Percentiles rank a stretch among this genome's conserved stretches.
Evolutionary conservation across 495 filamentous ascomycete genomes (phyloP).

Genomic region (Neurospora sp.): DNA sequence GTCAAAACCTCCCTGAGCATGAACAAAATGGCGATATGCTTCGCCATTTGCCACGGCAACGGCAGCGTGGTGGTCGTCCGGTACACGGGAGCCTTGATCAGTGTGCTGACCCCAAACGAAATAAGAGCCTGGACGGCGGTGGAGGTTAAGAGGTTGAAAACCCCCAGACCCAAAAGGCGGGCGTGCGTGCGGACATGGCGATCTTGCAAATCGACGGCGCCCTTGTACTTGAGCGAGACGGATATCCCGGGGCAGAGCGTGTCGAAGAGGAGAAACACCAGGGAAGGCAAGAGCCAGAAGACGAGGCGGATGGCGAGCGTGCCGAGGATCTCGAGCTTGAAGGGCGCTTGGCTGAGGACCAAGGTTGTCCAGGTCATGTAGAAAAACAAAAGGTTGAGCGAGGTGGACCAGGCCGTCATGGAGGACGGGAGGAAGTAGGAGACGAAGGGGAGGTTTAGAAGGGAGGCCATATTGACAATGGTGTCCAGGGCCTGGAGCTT

Average conservation of each 20-base stretch:
- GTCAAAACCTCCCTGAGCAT: conserved; percentile 46
- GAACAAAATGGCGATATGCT: conserved; percentile 55
- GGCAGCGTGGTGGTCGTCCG: conserved; percentile 27
- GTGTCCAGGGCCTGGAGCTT: neutral
- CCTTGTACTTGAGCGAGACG: conserved; percentile 57
- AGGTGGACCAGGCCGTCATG: conserved; percentile 59
- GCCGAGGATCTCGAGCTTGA: conserved; percentile 66
- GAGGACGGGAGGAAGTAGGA: conserved; percentile 49
- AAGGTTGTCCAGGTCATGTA: conserved; percentile 84
- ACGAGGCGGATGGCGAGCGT: conserved; percentile 56
- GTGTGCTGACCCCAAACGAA: conserved; percentile 19
- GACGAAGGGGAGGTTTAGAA: conserved; percentile 62
- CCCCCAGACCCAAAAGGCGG: conserved; percentile 40
- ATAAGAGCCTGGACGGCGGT: conserved; percentile 45
- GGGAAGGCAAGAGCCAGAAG: conserved; percentile 64
- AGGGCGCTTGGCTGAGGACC: conserved; percentile 61
- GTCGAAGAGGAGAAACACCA: conserved; percentile 67
- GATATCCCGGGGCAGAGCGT: conserved; percentile 54
- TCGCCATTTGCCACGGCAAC: conserved; percentile 41
- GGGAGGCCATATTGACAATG: conserved; percentile 40
- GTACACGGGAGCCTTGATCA: conserved; percentile 9
- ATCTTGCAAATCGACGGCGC: conserved; percentile 51
- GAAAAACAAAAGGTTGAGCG: conserved; percentile 80
- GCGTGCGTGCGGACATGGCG: conserved; percentile 32
- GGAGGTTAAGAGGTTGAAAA: conserved; percentile 57